These are phyloP conservation scores for Thelephora ganbajun DNA, from an alignment of 768 basidiomycete genomes.

Conservation along the genomic window DNA sequence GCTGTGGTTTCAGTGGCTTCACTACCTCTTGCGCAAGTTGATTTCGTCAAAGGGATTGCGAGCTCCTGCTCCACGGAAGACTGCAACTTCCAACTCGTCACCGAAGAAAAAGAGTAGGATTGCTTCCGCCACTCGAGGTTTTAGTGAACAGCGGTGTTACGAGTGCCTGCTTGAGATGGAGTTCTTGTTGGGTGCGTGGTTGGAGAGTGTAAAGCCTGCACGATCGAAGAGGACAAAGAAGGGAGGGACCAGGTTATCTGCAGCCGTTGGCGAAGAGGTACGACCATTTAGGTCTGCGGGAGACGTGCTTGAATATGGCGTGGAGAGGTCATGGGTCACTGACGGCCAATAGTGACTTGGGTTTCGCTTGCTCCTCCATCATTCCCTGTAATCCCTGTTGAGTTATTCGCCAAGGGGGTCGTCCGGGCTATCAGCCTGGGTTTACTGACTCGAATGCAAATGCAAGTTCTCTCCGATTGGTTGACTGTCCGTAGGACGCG, in stretches of 20 bases:
- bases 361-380: too few species aligned
- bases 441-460: too few species aligned
- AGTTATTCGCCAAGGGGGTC: too few species aligned
- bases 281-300: constrained; percentile 21
- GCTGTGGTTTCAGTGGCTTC: constrained; percentile 59
- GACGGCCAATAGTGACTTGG: neutral
- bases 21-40: constrained; percentile 68
- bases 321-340: constrained; percentile 46
- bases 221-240: neutral
- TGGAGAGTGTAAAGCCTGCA: constrained; percentile 23
- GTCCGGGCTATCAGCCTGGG: too few species aligned
- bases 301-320: constrained; percentile 49
- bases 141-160: constrained; percentile 57
- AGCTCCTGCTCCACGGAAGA: constrained; percentile 33
- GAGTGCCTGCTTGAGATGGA: constrained; percentile 58
- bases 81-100: constrained; percentile 8
- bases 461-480: too few species aligned
- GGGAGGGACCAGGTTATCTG: neutral
- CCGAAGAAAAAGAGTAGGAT: neutral
- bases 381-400: too few species aligned
- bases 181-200: constrained; percentile 32
- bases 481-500: too few species aligned
- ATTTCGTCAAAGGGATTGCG: constrained; percentile 56
- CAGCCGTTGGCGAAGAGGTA: constrained; percentile 12
- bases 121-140: constrained; percentile 18